phyloP scores from a whole-genome alignment of 306 rosid species.

The Acacia confusa region DNA sequence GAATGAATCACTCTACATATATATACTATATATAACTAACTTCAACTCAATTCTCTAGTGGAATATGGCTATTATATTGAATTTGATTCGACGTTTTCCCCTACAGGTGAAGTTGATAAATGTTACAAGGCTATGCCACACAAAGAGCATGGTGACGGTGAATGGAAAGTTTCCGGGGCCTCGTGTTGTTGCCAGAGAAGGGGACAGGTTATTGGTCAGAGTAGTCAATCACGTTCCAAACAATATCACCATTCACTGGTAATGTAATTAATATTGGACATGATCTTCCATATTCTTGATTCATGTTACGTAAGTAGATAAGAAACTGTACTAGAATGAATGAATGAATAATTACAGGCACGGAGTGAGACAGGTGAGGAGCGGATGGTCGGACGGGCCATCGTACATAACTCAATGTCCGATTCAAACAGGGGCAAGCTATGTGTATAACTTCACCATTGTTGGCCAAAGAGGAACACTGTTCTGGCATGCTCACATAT shows the following conservation, averaged over 20 bases:
- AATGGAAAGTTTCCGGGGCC: constrained; percentile 77
- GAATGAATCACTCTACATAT: constrained; percentile 32
- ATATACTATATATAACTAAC: neutral
- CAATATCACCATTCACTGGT: constrained; percentile 71
- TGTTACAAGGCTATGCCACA: constrained; percentile 61
- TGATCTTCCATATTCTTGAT: neutral
- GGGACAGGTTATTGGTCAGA: constrained; percentile 62
- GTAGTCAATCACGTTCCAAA: constrained; percentile 73
- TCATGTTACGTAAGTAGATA: neutral
- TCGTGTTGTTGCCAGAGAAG: constrained; percentile 61
- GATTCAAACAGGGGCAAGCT: constrained; percentile 54
- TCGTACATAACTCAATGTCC: constrained; percentile 79
- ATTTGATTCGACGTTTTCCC: neutral
- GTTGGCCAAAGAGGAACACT: constrained; percentile 73
- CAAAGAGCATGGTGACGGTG: constrained; percentile 57
- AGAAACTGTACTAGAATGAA: neutral
- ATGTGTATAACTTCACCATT: constrained; percentile 67
- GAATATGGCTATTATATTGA: neutral
- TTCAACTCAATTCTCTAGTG: neutral
- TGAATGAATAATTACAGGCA: constrained; percentile 42
- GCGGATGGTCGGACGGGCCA: constrained; percentile 80
- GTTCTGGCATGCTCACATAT: constrained; percentile 71
- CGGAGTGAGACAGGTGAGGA: constrained; percentile 59
- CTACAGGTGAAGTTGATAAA: constrained; percentile 53
- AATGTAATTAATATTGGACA: neutral